Conservation (phyloP, 1,284 basidiomycete genomes). For the Rhizopogon parksii region DNA sequence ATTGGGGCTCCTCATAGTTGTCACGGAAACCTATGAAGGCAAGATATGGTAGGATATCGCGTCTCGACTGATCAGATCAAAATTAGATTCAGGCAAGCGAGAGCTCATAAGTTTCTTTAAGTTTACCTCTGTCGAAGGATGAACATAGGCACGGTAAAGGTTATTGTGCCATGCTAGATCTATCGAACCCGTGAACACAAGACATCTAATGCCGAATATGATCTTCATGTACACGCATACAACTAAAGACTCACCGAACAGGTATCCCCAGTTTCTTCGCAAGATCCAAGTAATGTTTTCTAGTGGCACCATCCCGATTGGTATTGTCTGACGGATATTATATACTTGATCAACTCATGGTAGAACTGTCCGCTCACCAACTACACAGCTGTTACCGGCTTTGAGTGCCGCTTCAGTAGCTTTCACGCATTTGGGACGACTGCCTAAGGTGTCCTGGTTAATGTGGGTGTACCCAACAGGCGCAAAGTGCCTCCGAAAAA, state of each 20-base stretch:
- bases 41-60: conserved; percentile 56
- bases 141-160: conserved; percentile 68
- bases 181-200: conserved; percentile 63
- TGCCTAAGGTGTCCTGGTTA: conserved; percentile 79
- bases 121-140: conserved; percentile 40
- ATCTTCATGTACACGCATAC: not conserved
- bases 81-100: conserved; percentile 6
- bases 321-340: conserved; percentile 64
- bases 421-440: conserved; percentile 69
- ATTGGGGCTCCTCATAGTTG: conserved; percentile 59
- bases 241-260: conserved; percentile 13
- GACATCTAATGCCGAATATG: conserved; percentile 44
- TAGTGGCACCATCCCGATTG: conserved; percentile 65
- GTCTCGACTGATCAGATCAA: conserved; percentile 32
- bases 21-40: conserved; percentile 59
- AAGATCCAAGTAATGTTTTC: conserved; percentile 63
- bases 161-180: conserved; percentile 90
- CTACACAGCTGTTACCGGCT: conserved; percentile 61
- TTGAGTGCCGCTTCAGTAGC: conserved; percentile 52
- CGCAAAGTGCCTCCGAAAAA: conserved; percentile 69
- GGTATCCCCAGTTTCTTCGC: conserved; percentile 49
- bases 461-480: conserved; percentile 69
- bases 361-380: conserved; percentile 45
- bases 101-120: not conserved
- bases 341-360: conserved; percentile 1